These are phyloP conservation scores for Neoboletus subvelutipes DNA, from an alignment of 768 basidiomycete species.

Conservation along the genomic window DNA sequence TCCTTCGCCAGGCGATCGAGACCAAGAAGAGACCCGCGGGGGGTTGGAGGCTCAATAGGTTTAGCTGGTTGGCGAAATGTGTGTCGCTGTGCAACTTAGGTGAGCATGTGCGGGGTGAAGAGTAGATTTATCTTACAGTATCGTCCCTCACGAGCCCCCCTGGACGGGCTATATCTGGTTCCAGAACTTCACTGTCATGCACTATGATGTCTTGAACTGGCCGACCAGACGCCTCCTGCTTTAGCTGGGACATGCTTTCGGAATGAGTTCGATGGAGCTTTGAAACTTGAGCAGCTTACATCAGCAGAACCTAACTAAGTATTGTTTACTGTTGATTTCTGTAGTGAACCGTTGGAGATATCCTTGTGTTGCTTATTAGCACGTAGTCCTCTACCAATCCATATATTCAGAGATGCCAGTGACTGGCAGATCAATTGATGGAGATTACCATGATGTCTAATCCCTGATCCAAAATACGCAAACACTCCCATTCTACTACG, in stretches of 20 bases:
- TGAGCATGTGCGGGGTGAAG: conserved; percentile 2
- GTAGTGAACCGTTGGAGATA: too few relatives aligned
- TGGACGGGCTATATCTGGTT: conserved; percentile 71
- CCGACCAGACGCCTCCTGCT: conserved; percentile 53
- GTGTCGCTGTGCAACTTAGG: conserved; percentile 53
- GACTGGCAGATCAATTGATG: neutral
- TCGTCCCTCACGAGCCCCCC: conserved; percentile 79
- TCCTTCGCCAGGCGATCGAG: conserved; percentile 87
- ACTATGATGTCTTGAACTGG: conserved; percentile 77
- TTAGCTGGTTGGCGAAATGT: conserved; percentile 76
- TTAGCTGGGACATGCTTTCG: conserved; percentile 71
- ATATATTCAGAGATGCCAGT: neutral
- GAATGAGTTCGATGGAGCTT: conserved; percentile 60
- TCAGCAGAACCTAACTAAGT: neutral
- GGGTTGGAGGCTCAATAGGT: conserved; percentile 73
- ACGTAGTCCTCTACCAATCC: neutral
- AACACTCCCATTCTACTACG: conserved; percentile 6
- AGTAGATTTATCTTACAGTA: conserved; percentile 41
- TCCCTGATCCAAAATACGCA: neutral
- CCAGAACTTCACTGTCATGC: conserved; percentile 78
- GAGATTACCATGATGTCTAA: neutral
- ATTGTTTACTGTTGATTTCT: too few relatives aligned
- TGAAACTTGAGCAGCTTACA: conserved; percentile 71
- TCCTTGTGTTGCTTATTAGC: neutral
- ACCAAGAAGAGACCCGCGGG: conserved; percentile 78